Percentiles rank a stretch among this genome's conserved stretches.
Evolutionary conservation across 257 asterid species (phyloP).

Genomic region (Solanum etuberosum): DNA sequence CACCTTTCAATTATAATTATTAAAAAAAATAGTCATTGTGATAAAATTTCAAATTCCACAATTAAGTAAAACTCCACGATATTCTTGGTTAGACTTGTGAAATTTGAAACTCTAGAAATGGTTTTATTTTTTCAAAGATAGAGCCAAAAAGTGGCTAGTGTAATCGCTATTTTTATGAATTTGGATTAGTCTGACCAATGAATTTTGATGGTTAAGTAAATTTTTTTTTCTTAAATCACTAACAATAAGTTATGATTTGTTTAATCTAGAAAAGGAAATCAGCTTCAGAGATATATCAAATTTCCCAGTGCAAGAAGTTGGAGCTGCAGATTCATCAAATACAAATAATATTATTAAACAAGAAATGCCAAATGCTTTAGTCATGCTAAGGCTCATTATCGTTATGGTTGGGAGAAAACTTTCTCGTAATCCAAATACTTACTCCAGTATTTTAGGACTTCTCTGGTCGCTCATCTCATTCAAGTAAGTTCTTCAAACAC

Average conservation of each 20-base stretch:
- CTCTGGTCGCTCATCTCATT: slow-evolving; percentile 58
- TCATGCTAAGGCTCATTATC: slow-evolving; percentile 42
- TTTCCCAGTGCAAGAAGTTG: slow-evolving; percentile 12
- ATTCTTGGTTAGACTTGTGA: not conserved
- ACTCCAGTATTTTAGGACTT: slow-evolving; percentile 56
- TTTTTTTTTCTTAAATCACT: not conserved
- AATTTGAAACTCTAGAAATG: not conserved
- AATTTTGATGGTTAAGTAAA: not conserved
- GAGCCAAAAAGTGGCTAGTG: not conserved
- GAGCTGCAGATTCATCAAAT: not conserved
- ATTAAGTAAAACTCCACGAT: not conserved
- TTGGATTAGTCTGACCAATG: not conserved
- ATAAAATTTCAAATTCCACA: not conserved
- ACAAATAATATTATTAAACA: slow-evolving; percentile 16
- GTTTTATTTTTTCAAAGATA: not conserved
- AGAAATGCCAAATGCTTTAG: slow-evolving; percentile 50
- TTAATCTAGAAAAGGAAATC: slow-evolving; percentile 42
- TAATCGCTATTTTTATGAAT: not conserved
- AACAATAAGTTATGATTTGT: not conserved
- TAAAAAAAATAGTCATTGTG: not conserved
- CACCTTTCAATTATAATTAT: not conserved
- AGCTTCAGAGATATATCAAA: slow-evolving; percentile 59
- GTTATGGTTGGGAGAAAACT: slow-evolving; percentile 65
- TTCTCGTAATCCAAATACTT: slow-evolving; percentile 67
- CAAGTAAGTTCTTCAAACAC: slow-evolving; percentile 26